Evolutionary conservation across 176 grass and related monocot species (phyloP).

Genomic region (Triticum aestivum): IWGSC_CS_RefSeq_v2.1 NC_057806.1:288839969-288840468

Average conservation of each 20-base stretch:
- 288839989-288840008: constrained; percentile 13
- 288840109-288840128: constrained; percentile 14
- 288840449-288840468: too few species aligned
- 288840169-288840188: neutral
- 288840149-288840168: neutral
- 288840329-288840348: too few species aligned
- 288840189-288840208: neutral
- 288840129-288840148: neutral
- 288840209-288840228: constrained; percentile 7
- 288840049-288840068: constrained; percentile 28
- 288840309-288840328: neutral
- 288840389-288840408: too few species aligned
- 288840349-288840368: too few species aligned
- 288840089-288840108: constrained; percentile 20
- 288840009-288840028: constrained; percentile 28
- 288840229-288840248: neutral
- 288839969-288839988: constrained; percentile 14
- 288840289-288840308: neutral
- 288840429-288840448: too few species aligned
- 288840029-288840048: neutral
- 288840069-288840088: neutral
- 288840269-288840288: constrained; percentile 14
- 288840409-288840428: too few species aligned
- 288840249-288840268: neutral
- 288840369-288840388: too few species aligned